A percentile compares a stretch with the other conserved stretches of the same genome.
Evolutionary conservation across 306 rosid genomes (phyloP).

Genomic region (Rosa multiflora): DNA sequence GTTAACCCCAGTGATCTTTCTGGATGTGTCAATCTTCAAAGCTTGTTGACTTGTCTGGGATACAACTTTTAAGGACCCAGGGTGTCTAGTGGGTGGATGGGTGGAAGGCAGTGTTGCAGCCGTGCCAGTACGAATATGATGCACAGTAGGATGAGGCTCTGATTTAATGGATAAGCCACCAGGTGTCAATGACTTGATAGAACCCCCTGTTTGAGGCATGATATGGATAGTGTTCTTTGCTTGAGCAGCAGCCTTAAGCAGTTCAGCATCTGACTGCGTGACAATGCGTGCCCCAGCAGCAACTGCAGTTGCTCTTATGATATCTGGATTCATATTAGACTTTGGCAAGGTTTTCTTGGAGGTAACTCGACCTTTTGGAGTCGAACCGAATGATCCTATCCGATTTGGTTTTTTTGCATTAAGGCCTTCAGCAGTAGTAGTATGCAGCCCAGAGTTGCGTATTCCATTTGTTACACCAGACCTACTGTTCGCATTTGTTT

Average conservation of each 20-base stretch:
- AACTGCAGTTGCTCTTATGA: constrained; percentile 55
- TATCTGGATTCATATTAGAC: constrained; percentile 34
- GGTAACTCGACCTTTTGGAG: constrained; percentile 37
- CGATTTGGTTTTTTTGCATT: constrained; percentile 22
- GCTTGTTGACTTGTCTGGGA: constrained; percentile 23
- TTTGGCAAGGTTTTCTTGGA: constrained; percentile 44
- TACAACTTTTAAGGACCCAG: constrained; percentile 25
- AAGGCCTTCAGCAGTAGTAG: constrained; percentile 34
- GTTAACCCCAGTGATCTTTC: constrained; percentile 31
- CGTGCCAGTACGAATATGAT: constrained; percentile 18
- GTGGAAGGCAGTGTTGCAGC: constrained; percentile 24
- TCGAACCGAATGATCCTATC: constrained; percentile 34
- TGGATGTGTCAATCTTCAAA: constrained; percentile 24
- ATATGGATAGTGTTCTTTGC: constrained; percentile 43
- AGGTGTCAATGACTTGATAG: constrained; percentile 34
- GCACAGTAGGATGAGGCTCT: constrained; percentile 21
- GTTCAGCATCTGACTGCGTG: constrained; percentile 49
- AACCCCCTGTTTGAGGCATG: constrained; percentile 37
- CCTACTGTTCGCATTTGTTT: constrained; percentile 18
- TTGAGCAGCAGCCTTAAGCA: constrained; percentile 54
- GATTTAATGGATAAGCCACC: not conserved
- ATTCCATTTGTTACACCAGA: constrained; percentile 28
- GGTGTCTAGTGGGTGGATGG: constrained; percentile 11
- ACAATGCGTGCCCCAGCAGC: constrained; percentile 69
- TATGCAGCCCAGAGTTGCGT: constrained; percentile 37